These are phyloP conservation scores for peach (Prunus persica) DNA, from an alignment of 306 rosid species.

Conservation along the genomic window Prunus_persica_NCBIv2 NC_034010.1:26670001-26670500, in stretches of 20 bases:
- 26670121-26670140: conserved; percentile 10
- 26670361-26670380: too few relatives aligned
- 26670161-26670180: not conserved
- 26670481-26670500: not conserved
- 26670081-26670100: conserved; percentile 7
- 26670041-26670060: not conserved
- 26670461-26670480: not conserved
- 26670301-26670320: too few relatives aligned
- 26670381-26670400: not conserved
- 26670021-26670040: too few relatives aligned
- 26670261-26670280: too few relatives aligned
- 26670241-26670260: too few relatives aligned
- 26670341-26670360: too few relatives aligned
- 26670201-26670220: not conserved
- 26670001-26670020: not conserved
- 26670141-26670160: not conserved
- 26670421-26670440: not conserved
- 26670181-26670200: conserved; percentile 11
- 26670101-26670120: conserved; percentile 25
- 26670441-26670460: not conserved
- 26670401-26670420: not conserved
- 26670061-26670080: not conserved
- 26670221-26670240: not conserved
- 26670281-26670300: too few relatives aligned
- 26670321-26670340: too few relatives aligned